Percentiles rank a stretch among this genome's conserved stretches.
phyloP scores from a whole-genome alignment of 116 monocot genomes.

The Cymodocea nodosa region DNA sequence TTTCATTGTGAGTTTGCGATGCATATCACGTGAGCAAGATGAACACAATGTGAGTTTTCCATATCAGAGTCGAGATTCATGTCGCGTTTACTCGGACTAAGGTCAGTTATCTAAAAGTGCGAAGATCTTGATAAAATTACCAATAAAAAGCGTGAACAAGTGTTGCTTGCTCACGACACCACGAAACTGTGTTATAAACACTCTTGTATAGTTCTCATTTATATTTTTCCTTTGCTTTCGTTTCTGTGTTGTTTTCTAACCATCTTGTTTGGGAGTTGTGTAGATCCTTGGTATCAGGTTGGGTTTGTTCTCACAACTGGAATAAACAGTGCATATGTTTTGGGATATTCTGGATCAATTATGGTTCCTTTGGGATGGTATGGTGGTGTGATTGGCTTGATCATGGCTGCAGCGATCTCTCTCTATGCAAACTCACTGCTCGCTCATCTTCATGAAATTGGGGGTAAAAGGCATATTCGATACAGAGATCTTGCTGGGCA shows the following conservation, averaged over 20 bases:
- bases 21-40: neutral
- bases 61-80: neutral
- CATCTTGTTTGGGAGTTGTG: neutral
- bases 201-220: neutral
- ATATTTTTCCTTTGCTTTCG: neutral
- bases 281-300: slow-evolving; percentile 99
- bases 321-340: slow-evolving; percentile 86
- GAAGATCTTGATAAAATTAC: too few relatives aligned
- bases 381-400: slow-evolving; percentile 55
- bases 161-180: neutral
- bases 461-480: slow-evolving; percentile 80
- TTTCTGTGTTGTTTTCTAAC: neutral
- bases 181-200: neutral
- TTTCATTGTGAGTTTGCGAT: neutral
- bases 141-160: neutral
- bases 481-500: slow-evolving; percentile 97
- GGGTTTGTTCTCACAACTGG: slow-evolving; percentile 87
- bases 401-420: slow-evolving; percentile 74
- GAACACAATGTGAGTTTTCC: neutral
- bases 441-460: slow-evolving; percentile 82
- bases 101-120: too few relatives aligned
- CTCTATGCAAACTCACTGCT: slow-evolving; percentile 82
- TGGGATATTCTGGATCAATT: slow-evolving; percentile 83
- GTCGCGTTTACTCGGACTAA: neutral
- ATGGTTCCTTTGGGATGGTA: slow-evolving; percentile 95